A percentile compares a stretch with the other conserved stretches of the same genome.
phyloP scores from a whole-genome alignment of 2,329 filamentous ascomycete genomes.

The Epichloe sylvatica region DNA sequence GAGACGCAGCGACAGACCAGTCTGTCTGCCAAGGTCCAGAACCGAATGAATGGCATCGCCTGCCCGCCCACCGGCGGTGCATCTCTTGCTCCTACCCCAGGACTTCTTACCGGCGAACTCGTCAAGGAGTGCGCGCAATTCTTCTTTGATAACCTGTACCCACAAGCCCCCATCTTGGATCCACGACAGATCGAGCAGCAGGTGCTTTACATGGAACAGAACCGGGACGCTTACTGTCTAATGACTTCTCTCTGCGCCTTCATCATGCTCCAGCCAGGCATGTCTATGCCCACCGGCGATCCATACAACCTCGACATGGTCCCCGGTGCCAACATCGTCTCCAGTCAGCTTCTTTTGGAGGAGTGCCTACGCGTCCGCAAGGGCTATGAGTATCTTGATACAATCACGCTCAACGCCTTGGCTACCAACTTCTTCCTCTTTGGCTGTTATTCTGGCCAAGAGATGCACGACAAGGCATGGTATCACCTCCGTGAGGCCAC shows the following conservation, averaged over 20 bases:
- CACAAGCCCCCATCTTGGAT: constrained; percentile 48
- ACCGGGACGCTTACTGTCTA: constrained; percentile 49
- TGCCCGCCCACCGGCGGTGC: constrained; percentile 34
- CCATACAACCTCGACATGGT: constrained; percentile 42
- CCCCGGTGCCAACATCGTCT: constrained; percentile 46
- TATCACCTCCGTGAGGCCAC: constrained; percentile 65
- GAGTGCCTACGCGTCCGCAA: constrained; percentile 53
- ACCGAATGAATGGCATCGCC: constrained; percentile 41
- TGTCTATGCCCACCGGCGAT: constrained; percentile 44
- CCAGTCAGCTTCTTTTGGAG: constrained; percentile 52
- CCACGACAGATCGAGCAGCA: constrained; percentile 44
- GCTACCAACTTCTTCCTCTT: constrained; percentile 72
- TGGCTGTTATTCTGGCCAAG: constrained; percentile 55
- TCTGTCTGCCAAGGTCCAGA: constrained; percentile 47
- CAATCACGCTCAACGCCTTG: constrained; percentile 41
- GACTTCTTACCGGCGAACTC: constrained; percentile 46
- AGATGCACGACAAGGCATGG: constrained; percentile 65
- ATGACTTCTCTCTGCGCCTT: constrained; percentile 52
- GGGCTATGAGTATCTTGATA: constrained; percentile 45
- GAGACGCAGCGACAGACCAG: constrained; percentile 54
- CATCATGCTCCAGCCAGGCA: constrained; percentile 55
- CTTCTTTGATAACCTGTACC: constrained; percentile 54
- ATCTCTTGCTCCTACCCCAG: constrained; percentile 40
- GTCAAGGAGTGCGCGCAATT: constrained; percentile 54
- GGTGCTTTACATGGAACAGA: constrained; percentile 45